Percentiles rank a stretch among this genome's conserved stretches.
Conservation (phyloP, 2,329 filamentous ascomycete species). For the Cytospora schulzeri region DNA sequence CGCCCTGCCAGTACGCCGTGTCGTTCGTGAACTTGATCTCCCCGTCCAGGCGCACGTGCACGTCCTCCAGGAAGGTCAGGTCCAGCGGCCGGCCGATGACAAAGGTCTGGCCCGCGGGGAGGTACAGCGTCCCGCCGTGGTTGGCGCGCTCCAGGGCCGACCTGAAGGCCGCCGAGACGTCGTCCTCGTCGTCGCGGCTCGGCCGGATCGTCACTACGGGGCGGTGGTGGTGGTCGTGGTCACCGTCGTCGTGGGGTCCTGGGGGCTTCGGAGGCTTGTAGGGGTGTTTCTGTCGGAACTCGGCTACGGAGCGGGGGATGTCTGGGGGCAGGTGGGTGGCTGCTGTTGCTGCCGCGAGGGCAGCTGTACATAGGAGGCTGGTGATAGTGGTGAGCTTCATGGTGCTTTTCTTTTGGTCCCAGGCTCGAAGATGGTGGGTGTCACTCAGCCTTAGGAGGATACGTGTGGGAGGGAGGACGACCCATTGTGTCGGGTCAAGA, state of each 20-base stretch:
- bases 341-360: slow-evolving; percentile 31
- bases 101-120: slow-evolving; percentile 56
- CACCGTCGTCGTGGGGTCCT: too few species aligned
- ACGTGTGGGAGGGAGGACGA: not conserved
- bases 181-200: slow-evolving; percentile 56
- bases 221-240: slow-evolving; percentile 28
- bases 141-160: slow-evolving; percentile 58
- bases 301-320: slow-evolving; percentile 39
- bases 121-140: slow-evolving; percentile 57
- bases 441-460: not conserved
- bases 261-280: slow-evolving; percentile 33
- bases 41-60: slow-evolving; percentile 61
- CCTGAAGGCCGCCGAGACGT: slow-evolving; percentile 58
- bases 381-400: slow-evolving; percentile 30
- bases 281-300: slow-evolving; percentile 44
- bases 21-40: slow-evolving; percentile 53
- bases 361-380: slow-evolving; percentile 32
- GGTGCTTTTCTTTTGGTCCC: not conserved
- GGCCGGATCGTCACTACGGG: slow-evolving; percentile 51
- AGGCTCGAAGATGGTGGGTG: not conserved
- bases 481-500: not conserved
- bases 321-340: slow-evolving; percentile 35
- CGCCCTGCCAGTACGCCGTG: slow-evolving; percentile 46
- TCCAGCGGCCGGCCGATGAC: slow-evolving; percentile 62
- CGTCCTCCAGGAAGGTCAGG: slow-evolving; percentile 58